Percentiles rank a stretch among this genome's conserved stretches.
These are phyloP conservation scores for Phytophthora pinifolia DNA, from an alignment of 352 stramenopile species.

Conservation along the genomic window DNA sequence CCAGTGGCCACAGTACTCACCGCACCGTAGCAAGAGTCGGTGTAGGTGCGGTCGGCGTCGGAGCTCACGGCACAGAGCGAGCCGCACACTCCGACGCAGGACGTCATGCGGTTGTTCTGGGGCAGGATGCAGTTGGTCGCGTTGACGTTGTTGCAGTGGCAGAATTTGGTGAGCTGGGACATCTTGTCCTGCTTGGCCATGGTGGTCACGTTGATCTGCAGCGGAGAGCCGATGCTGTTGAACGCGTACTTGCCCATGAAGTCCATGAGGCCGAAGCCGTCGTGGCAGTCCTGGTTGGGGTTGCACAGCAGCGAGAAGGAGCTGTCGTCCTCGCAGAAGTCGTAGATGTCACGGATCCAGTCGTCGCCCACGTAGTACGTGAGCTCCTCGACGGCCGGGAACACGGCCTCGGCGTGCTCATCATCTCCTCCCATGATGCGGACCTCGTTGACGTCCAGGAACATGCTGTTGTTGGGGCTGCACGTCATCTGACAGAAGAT, in stretches of 20 bases:
- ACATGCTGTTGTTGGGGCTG: constrained; percentile 66
- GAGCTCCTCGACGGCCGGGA: constrained; percentile 51
- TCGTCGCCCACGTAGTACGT: constrained; percentile 69
- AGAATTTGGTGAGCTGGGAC: constrained; percentile 40
- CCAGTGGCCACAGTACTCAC: neutral
- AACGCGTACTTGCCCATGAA: constrained; percentile 66
- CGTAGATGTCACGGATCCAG: constrained; percentile 66
- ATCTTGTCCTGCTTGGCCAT: constrained; percentile 33
- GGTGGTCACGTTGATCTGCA: constrained; percentile 65
- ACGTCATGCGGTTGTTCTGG: constrained; percentile 49
- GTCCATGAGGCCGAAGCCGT: constrained; percentile 55
- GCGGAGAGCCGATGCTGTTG: constrained; percentile 59
- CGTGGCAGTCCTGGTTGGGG: constrained; percentile 49
- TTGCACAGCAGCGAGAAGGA: constrained; percentile 62
- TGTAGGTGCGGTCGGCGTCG: constrained; percentile 39
- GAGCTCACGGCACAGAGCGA: constrained; percentile 47
- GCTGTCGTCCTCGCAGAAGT: constrained; percentile 58
- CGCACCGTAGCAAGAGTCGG: constrained; percentile 38
- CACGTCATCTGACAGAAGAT: constrained; percentile 68
- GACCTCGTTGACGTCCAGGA: constrained; percentile 54
- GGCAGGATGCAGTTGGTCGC: constrained; percentile 46
- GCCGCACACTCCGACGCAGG: constrained; percentile 51
- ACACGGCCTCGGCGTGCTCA: constrained; percentile 36
- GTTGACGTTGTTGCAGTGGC: constrained; percentile 44
- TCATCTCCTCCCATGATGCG: constrained; percentile 52